Conservation (phyloP, 306 rosid genomes). For the Sindora glabra region DNA sequence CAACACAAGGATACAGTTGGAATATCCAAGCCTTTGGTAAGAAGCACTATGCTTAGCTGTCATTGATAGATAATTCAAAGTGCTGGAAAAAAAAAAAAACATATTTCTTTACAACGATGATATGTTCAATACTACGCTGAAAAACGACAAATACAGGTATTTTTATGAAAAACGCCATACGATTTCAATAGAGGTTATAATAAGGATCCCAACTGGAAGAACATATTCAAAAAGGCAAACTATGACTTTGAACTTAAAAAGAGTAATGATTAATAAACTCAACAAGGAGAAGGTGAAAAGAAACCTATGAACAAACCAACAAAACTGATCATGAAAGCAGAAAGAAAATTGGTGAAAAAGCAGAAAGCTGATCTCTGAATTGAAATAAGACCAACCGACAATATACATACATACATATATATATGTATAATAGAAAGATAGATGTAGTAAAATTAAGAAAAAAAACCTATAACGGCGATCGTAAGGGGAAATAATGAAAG, state of each 20-base stretch:
- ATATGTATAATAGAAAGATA: too few relatives aligned
- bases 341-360: too few relatives aligned
- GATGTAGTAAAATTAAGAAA: too few relatives aligned
- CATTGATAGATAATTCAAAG: not conserved
- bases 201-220: not conserved
- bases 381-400: not conserved
- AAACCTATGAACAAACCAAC: too few relatives aligned
- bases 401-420: too few relatives aligned
- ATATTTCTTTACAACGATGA: too few relatives aligned
- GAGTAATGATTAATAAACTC: too few relatives aligned
- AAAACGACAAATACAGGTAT: not conserved
- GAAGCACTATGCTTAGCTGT: not conserved
- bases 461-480: conserved; percentile 78
- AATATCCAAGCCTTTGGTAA: not conserved
- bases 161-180: too few relatives aligned
- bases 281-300: too few relatives aligned
- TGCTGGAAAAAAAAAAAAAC: not conserved
- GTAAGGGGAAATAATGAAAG: conserved; percentile 50
- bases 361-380: not conserved
- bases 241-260: not conserved
- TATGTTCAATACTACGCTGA: too few relatives aligned
- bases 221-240: not conserved
- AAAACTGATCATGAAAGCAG: too few relatives aligned
- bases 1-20: conserved; percentile 9
- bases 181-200: not conserved